These are phyloP conservation scores for Psidium friedrichsthalianum DNA, from an alignment of 345 rosid genomes.

Conservation along the genomic window DNA sequence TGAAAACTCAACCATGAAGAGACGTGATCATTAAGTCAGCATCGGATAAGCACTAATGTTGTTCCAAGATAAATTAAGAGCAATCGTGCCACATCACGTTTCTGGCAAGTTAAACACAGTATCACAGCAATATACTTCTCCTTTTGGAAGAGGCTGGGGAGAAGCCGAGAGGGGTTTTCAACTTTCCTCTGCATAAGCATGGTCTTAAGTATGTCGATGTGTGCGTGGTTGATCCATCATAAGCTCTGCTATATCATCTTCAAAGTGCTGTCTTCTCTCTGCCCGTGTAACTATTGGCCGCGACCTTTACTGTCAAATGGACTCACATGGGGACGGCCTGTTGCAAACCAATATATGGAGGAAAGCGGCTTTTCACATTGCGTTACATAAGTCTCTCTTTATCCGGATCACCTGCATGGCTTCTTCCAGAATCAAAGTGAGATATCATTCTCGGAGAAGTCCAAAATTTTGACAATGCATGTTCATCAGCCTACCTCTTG, in stretches of 20 bases:
- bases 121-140: neutral
- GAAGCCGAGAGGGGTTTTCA: neutral
- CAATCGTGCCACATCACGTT: neutral
- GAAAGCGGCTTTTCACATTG: neutral
- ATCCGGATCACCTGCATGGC: constrained; percentile 24
- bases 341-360: neutral
- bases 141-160: neutral
- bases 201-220: neutral
- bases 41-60: neutral
- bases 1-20: neutral
- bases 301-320: neutral
- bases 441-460: neutral
- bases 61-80: neutral
- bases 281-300: neutral
- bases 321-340: neutral
- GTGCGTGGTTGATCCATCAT: neutral
- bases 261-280: neutral
- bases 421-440: constrained; percentile 5
- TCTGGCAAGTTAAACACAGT: neutral
- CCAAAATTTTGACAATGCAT: neutral
- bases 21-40: neutral
- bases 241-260: neutral
- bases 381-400: constrained; percentile 7
- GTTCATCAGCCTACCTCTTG: constrained; percentile 39
- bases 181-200: neutral